Base-by-base conservation (phyloP, 1,284 basidiomycete genomes). In the Boletus semigastroideus region DNA sequence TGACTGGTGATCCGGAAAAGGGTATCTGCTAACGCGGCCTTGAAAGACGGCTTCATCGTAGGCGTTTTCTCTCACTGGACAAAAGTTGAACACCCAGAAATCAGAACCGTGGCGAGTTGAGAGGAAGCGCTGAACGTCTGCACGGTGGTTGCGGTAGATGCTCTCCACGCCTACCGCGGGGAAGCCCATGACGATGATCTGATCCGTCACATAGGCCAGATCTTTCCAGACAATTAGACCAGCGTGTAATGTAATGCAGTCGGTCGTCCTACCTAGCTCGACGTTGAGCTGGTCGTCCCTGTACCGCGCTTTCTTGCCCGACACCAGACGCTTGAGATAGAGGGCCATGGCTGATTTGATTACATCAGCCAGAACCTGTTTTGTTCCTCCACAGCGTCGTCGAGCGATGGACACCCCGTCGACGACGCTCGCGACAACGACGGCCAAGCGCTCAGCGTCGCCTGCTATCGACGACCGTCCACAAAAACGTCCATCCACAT, bases 1-100 rank as follows among this genome's bases (percentile, higher is more conserved):
- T 66, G 59, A 89, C 87, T 92, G 88, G 65, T 92, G 90, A 67
- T 94, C 92, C 12, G 92, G 92, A 60, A 93, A 94, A 1, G 92
- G 92, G 63, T 87, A 93, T 52, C 91, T 76, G 59, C 89, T 93
- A 20, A 93, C 89, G 30, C 88, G 74, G 9, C 83, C 83, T 10
- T 78, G 78, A 58, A 90, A 90, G 22, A 83, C 70, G 39, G 67
- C 68, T 5, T 79, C 68, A 6, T 80, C 77, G 62, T 90, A 90
- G 11, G 80, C 78, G 59, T 90, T 90, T 65, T 90, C 87, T 50
- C 72, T 75, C n/a, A 86, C 61, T 1, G 90, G 90, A 59, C 90
- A 92, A 55, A 95, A 85, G 69, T 96, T 96, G 78, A 92, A 94
- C 30, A 90, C 78, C 83, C 90, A 89, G 65, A 83, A 94, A 59